Evolutionary conservation across 2,329 filamentous ascomycete species (phyloP).

Genomic region (Aspergillus candidus): DNA sequence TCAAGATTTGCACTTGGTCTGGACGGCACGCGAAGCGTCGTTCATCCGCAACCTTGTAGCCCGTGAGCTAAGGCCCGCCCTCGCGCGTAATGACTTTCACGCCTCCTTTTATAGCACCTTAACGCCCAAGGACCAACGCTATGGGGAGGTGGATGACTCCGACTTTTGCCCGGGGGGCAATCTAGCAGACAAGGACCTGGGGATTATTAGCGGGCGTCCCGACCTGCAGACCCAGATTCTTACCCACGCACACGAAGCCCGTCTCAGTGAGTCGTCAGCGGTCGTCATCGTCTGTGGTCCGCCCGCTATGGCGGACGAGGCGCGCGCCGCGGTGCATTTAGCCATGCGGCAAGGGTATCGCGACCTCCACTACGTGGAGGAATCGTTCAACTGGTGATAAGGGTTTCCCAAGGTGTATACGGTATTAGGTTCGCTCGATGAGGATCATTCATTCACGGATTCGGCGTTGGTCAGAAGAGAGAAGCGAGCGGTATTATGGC

Average conservation of each 20-base stretch:
- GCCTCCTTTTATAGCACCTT: slow-evolving; percentile 27
- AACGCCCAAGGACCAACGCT: neutral
- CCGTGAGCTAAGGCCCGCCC: slow-evolving; percentile 21
- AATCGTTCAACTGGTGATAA: slow-evolving; percentile 37
- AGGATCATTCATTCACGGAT: neutral
- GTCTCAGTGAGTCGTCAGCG: slow-evolving; percentile 20
- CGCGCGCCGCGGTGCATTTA: slow-evolving; percentile 34
- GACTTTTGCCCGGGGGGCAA: neutral
- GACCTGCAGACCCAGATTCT: slow-evolving; percentile 31
- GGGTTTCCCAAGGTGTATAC: neutral
- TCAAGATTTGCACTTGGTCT: slow-evolving; percentile 29
- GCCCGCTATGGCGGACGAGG: slow-evolving; percentile 41
- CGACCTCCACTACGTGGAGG: slow-evolving; percentile 42
- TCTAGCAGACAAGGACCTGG: neutral
- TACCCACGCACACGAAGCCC: slow-evolving; percentile 26
- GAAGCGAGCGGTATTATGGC: too few species aligned
- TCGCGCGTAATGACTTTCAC: slow-evolving; percentile 26
- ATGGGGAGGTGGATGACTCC: too few species aligned
- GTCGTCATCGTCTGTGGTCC: slow-evolving; percentile 44
- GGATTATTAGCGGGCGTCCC: slow-evolving; percentile 28
- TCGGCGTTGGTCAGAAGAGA: too few species aligned
- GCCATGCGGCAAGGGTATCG: slow-evolving; percentile 29
- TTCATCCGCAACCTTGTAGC: slow-evolving; percentile 25
- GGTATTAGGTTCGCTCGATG: neutral
- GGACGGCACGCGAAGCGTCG: slow-evolving; percentile 27